Evolutionary conservation across 257 asterid species (phyloP).

Genomic region (Fraxinus americana): DNA sequence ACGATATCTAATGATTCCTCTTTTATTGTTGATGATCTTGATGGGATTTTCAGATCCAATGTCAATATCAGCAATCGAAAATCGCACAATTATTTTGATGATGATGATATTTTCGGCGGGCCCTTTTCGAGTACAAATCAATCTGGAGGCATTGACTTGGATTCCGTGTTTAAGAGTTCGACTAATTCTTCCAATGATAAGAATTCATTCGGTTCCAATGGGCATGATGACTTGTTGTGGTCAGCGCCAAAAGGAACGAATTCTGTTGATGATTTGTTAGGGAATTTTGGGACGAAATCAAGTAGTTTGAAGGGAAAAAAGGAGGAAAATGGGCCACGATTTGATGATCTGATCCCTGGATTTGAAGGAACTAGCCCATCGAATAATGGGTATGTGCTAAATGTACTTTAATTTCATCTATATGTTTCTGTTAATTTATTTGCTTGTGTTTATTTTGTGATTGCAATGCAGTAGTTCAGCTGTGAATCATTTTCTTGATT

Average conservation of each 20-base stretch:
- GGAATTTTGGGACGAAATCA: slow-evolving; percentile 42
- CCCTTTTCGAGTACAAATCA: slow-evolving; percentile 36
- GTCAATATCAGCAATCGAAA: slow-evolving; percentile 19
- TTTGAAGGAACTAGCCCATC: slow-evolving; percentile 50
- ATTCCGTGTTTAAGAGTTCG: slow-evolving; percentile 49
- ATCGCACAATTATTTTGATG: slow-evolving; percentile 32
- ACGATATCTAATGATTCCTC: slow-evolving; percentile 44
- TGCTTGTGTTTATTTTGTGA: not conserved
- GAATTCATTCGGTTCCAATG: slow-evolving; percentile 30
- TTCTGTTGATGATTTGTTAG: slow-evolving; percentile 57
- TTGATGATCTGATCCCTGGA: slow-evolving; percentile 62
- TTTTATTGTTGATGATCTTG: slow-evolving; percentile 64
- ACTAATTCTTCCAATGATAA: slow-evolving; percentile 26
- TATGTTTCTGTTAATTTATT: not conserved
- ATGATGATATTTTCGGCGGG: slow-evolving; percentile 61
- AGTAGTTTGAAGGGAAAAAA: slow-evolving; percentile 22
- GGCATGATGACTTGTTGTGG: slow-evolving; percentile 46
- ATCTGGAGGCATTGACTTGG: slow-evolving; percentile 54
- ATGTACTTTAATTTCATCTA: slow-evolving; percentile 19
- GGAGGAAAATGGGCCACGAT: slow-evolving; percentile 35
- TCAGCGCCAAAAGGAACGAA: slow-evolving; percentile 33
- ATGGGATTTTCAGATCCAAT: slow-evolving; percentile 57
- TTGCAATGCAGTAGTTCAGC: not conserved
- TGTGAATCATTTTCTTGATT: not conserved
- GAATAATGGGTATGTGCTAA: slow-evolving; percentile 32